These are phyloP conservation scores for Fusarium nanum DNA, from an alignment of 2,329 filamentous ascomycete genomes.

Conservation along the genomic window DNA sequence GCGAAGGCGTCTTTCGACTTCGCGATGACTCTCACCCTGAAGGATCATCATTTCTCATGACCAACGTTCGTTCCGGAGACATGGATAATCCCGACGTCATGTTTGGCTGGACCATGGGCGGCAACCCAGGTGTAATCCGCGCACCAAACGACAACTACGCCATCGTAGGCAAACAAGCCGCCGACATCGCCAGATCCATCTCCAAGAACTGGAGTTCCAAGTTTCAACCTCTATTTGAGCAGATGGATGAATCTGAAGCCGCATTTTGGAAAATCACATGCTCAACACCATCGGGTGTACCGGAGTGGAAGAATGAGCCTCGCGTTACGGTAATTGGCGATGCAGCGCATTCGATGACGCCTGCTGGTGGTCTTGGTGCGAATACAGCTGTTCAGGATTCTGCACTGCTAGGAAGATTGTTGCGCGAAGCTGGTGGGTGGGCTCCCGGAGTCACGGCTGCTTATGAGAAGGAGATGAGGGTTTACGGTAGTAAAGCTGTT, in stretches of 20 bases:
- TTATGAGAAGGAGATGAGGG: constrained; percentile 72
- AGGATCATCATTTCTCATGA: constrained; percentile 67
- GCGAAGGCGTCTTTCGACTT: constrained; percentile 72
- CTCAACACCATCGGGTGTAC: constrained; percentile 68
- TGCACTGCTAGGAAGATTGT: constrained; percentile 63
- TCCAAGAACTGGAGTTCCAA: constrained; percentile 66
- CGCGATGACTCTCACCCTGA: constrained; percentile 59
- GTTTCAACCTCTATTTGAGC: constrained; percentile 66
- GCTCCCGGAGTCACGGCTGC: constrained; percentile 64
- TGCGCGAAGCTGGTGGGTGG: constrained; percentile 65
- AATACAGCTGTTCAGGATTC: constrained; percentile 68
- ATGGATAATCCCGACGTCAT: constrained; percentile 67
- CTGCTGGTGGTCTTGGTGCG: constrained; percentile 66
- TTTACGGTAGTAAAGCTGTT: constrained; percentile 69
- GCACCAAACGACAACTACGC: constrained; percentile 70
- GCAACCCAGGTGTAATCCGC: constrained; percentile 66
- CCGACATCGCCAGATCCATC: constrained; percentile 66
- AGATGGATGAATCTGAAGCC: constrained; percentile 67
- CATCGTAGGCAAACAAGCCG: constrained; percentile 67
- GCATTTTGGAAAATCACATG: constrained; percentile 77
- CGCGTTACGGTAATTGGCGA: constrained; percentile 70
- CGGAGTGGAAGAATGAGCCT: constrained; percentile 68
- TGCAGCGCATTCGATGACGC: constrained; percentile 69
- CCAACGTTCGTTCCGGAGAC: constrained; percentile 70
- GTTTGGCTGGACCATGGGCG: constrained; percentile 74